Percentiles rank a stretch among this genome's conserved stretches.
Evolutionary conservation across 257 asterid genomes (phyloP).

Genomic region (Scutellaria minor): DNA sequence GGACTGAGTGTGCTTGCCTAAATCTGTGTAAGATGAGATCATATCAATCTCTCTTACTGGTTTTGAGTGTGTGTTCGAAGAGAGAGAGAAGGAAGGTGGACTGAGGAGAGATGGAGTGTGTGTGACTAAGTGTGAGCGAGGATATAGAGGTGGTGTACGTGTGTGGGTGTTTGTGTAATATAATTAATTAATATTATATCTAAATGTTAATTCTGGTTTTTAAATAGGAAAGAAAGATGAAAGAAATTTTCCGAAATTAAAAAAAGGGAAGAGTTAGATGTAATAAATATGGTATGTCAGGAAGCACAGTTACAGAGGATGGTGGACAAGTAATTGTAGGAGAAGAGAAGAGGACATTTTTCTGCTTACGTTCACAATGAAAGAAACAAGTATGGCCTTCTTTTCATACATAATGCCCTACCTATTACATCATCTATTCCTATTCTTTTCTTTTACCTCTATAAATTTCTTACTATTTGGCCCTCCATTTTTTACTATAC

Average conservation of each 20-base stretch:
- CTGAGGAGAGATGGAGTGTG: neutral
- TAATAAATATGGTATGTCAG: neutral
- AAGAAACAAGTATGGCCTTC: no score
- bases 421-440: no score
- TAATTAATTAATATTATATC: neutral
- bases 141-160: conserved; percentile 12
- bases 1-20: conserved; percentile 44
- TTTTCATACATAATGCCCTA: no score
- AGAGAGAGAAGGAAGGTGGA: conserved; percentile 12
- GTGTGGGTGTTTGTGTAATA: conserved; percentile 11
- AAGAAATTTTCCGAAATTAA: no score
- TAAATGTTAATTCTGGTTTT: conserved; percentile 11
- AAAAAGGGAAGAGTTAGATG: neutral
- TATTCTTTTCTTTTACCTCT: no score
- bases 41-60: conserved; percentile 32
- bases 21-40: conserved; percentile 64
- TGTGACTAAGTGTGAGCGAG: neutral
- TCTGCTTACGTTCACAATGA: no score
- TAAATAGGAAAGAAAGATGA: neutral
- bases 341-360: no score
- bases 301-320: neutral
- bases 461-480: no score
- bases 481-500: no score
- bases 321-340: neutral
- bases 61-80: conserved; percentile 16